Percentiles rank a stretch among this genome's conserved stretches.
phyloP scores from a whole-genome alignment of 257 asterid genomes.

The Nicotiana paniculata region DNA sequence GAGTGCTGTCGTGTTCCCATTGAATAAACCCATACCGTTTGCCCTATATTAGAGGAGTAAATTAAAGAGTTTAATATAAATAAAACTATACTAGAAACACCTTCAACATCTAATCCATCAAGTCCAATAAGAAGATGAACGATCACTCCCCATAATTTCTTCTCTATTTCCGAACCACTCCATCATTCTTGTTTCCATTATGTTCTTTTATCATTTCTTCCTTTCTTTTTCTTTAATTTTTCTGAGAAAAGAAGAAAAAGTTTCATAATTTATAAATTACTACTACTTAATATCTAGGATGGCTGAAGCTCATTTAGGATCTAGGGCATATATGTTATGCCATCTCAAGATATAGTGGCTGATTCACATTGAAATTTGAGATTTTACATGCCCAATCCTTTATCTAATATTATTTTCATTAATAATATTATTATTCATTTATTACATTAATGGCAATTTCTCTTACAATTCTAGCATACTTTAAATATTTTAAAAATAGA shows the following conservation, averaged over 20 bases:
- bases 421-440: too few species aligned
- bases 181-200: background rate
- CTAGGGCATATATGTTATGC: background rate
- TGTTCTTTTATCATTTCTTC: background rate
- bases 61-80: slow-evolving; percentile 7
- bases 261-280: background rate
- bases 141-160: slow-evolving; percentile 6
- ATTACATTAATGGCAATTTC: too few species aligned
- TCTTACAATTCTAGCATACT: too few species aligned
- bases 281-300: background rate
- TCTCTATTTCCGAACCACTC: slow-evolving; percentile 22
- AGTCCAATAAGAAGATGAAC: background rate
- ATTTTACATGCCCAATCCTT: too few species aligned
- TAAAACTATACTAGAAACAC: background rate
- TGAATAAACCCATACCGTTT: slow-evolving; percentile 18
- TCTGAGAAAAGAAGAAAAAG: background rate
- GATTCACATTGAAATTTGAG: too few species aligned
- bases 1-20: slow-evolving; percentile 27
- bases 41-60: slow-evolving; percentile 14
- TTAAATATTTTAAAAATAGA: too few species aligned
- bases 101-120: slow-evolving; percentile 32
- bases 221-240: background rate
- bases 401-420: too few species aligned
- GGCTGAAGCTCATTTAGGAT: background rate
- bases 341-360: too few species aligned